phyloP scores from a whole-genome alignment of 768 basidiomycete genomes.

The Calvatia gigantea region DNA sequence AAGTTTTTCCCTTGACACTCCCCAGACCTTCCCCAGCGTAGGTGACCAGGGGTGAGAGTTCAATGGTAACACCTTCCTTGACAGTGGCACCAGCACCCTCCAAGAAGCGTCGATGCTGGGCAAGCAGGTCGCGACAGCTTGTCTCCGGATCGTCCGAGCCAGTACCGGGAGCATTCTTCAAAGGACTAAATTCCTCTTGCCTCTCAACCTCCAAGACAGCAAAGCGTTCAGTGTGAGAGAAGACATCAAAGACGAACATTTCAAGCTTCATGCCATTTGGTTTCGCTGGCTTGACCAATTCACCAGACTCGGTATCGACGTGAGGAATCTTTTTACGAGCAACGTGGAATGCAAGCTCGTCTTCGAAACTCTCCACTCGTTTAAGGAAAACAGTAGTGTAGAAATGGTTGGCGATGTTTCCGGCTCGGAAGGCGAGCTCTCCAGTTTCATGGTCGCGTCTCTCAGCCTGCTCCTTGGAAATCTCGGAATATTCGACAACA shows the following conservation, averaged over 20 bases:
- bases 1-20: slow-evolving; percentile 69
- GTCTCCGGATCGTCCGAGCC: slow-evolving; percentile 89
- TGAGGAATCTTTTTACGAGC: slow-evolving; percentile 96
- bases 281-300: slow-evolving; percentile 70
- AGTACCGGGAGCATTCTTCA: slow-evolving; percentile 96
- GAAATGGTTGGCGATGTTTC: slow-evolving; percentile 98
- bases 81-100: slow-evolving; percentile 72
- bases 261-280: slow-evolving; percentile 99
- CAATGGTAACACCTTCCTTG: slow-evolving; percentile 77
- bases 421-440: slow-evolving; percentile 88
- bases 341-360: slow-evolving; percentile 93
- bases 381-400: slow-evolving; percentile 88
- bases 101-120: slow-evolving; percentile 85
- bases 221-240: slow-evolving; percentile 83
- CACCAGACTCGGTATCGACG: slow-evolving; percentile 66
- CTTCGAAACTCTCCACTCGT: slow-evolving; percentile 75
- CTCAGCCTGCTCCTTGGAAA: slow-evolving; percentile 84
- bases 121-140: slow-evolving; percentile 83
- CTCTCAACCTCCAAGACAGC: slow-evolving; percentile 87
- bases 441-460: slow-evolving; percentile 63
- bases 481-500: slow-evolving; percentile 98
- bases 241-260: slow-evolving; percentile 98
- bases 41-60: slow-evolving; percentile 83
- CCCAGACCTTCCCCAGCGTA: slow-evolving; percentile 94
- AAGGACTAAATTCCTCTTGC: slow-evolving; percentile 89